Evolutionary conservation across 768 basidiomycete genomes (phyloP).

Genomic region (Phlegmacium glaucopus): DNA sequence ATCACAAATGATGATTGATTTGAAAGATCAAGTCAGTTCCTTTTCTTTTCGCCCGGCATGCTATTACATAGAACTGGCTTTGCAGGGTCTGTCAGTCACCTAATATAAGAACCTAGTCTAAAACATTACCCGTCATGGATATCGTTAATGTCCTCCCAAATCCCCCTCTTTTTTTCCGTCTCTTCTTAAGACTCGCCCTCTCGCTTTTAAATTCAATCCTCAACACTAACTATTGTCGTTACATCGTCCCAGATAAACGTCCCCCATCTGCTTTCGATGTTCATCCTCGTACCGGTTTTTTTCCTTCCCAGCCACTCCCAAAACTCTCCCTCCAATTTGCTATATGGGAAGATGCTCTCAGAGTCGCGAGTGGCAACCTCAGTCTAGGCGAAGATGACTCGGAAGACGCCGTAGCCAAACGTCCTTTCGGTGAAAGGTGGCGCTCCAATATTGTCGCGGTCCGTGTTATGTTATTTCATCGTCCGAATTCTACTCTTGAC

Average conservation of each 20-base stretch:
- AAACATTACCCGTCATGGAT: slow-evolving; percentile 29
- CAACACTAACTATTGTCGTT: slow-evolving; percentile 23
- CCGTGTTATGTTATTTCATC: slow-evolving; percentile 35
- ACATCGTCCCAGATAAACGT: slow-evolving; percentile 29
- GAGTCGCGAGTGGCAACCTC: slow-evolving; percentile 49
- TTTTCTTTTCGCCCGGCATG: not conserved
- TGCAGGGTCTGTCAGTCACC: not conserved
- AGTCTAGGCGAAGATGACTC: slow-evolving; percentile 56
- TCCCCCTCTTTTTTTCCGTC: slow-evolving; percentile 46
- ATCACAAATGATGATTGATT: no score
- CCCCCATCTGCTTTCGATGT: slow-evolving; percentile 52
- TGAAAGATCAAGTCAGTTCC: no score
- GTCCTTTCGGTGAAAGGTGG: slow-evolving; percentile 65
- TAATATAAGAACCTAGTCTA: slow-evolving; percentile 21
- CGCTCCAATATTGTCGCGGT: slow-evolving; percentile 59
- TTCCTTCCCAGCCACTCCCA: slow-evolving; percentile 65
- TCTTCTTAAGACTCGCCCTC: slow-evolving; percentile 44
- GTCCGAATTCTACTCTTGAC: slow-evolving; percentile 1
- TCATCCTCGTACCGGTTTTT: slow-evolving; percentile 72
- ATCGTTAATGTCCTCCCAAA: slow-evolving; percentile 47
- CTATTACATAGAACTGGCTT: no score
- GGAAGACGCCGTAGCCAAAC: slow-evolving; percentile 43
- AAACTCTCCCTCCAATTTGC: slow-evolving; percentile 50
- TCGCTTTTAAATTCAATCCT: slow-evolving; percentile 44
- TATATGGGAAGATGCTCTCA: slow-evolving; percentile 71